A percentile compares a stretch with the other conserved stretches of the same genome.
Evolutionary conservation across 2,329 filamentous ascomycete species (phyloP).

Genomic region (Epichloe uncinata): DNA sequence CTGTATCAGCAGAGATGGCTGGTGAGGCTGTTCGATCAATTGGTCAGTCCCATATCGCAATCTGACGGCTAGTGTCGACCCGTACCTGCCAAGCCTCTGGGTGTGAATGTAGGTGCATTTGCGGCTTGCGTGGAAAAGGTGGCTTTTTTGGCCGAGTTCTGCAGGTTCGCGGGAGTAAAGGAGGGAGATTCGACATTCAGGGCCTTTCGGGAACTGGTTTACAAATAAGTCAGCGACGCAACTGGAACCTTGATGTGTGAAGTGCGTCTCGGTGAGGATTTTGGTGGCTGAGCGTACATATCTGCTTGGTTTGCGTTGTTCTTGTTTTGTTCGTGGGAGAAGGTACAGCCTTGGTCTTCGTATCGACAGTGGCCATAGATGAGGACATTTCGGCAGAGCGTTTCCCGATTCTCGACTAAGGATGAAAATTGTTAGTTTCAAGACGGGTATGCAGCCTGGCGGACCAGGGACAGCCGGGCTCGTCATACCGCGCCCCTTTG

Average conservation of each 20-base stretch:
- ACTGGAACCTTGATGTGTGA: background rate
- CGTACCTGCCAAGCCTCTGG: constrained; percentile 41
- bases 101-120: constrained; percentile 78
- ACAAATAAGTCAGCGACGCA: constrained; percentile 1
- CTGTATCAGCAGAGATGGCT: constrained; percentile 27
- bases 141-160: constrained; percentile 46
- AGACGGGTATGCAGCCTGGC: background rate
- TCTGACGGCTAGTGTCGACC: background rate
- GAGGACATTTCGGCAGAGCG: constrained; percentile 79
- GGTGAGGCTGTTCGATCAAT: constrained; percentile 15
- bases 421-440: constrained; percentile 1
- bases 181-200: constrained; percentile 94
- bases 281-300: constrained; percentile 26
- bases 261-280: background rate
- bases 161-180: constrained; percentile 58
- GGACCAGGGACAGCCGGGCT: background rate
- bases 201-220: constrained; percentile 49
- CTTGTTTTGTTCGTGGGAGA: constrained; percentile 72
- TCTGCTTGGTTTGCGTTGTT: constrained; percentile 31
- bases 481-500: constrained; percentile 40
- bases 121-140: constrained; percentile 81
- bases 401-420: constrained; percentile 65
- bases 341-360: constrained; percentile 81
- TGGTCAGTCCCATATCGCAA: background rate
- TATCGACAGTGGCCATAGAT: constrained; percentile 91